phyloP scores from a whole-genome alignment of 345 rosid species.

The Pistacia vera region DNA sequence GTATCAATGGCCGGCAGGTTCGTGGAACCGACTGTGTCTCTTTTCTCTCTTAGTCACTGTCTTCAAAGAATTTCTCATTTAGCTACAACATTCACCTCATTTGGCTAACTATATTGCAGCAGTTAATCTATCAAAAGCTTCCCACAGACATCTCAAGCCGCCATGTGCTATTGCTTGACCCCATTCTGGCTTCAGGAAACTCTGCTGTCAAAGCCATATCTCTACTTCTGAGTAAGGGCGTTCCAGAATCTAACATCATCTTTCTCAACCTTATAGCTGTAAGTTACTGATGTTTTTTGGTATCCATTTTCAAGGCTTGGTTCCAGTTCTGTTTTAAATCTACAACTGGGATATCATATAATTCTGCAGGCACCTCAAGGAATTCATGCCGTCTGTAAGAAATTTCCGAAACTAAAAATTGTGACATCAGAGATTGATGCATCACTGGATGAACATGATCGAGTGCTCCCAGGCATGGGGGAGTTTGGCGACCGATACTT shows the following conservation, averaged over 20 bases:
- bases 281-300: constrained; percentile 24
- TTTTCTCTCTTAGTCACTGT: not conserved
- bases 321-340: not conserved
- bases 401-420: constrained; percentile 77
- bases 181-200: constrained; percentile 92
- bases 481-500: constrained; percentile 91
- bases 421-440: constrained; percentile 89
- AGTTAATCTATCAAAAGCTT: constrained; percentile 91
- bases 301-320: not conserved
- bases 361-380: constrained; percentile 84
- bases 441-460: constrained; percentile 50
- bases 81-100: constrained; percentile 3
- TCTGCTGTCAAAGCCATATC: constrained; percentile 81
- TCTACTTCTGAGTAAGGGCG: constrained; percentile 80
- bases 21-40: constrained; percentile 14
- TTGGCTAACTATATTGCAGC: constrained; percentile 26
- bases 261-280: constrained; percentile 94
- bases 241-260: constrained; percentile 78
- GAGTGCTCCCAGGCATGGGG: constrained; percentile 90
- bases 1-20: constrained; percentile 77
- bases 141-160: constrained; percentile 85
- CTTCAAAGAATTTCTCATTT: not conserved
- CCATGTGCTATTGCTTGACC: constrained; percentile 83
- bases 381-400: constrained; percentile 67
- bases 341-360: not conserved